Percentiles rank a stretch among this genome's conserved stretches.
phyloP scores from a whole-genome alignment of 371 early-diverging fungal genomes.

The Batkoa obscura region DNA sequence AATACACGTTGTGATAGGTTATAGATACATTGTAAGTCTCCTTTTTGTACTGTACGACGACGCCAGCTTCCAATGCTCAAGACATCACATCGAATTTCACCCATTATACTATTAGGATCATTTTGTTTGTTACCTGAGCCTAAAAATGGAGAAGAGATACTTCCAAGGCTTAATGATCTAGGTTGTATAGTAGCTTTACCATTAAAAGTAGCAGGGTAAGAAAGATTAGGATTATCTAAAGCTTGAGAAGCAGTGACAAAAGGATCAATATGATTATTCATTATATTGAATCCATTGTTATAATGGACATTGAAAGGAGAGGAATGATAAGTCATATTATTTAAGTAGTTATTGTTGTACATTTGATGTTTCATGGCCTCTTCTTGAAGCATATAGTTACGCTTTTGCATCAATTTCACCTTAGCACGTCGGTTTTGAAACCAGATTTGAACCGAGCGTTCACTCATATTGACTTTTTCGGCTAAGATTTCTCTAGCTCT shows the following conservation, averaged over 20 bases:
- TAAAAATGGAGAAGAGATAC: neutral
- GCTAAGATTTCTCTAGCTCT: conserved; percentile 75
- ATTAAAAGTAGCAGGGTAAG: neutral
- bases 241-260: neutral
- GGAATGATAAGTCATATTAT: neutral
- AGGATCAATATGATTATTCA: too few species aligned
- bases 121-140: too few species aligned
- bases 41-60: conserved; percentile 14
- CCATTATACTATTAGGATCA: neutral
- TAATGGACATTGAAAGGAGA: too few species aligned
- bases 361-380: conserved; percentile 14
- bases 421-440: conserved; percentile 97
- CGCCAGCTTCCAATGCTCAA: conserved; percentile 58
- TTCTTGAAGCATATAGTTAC: conserved; percentile 22
- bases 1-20: conserved; percentile 26
- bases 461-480: conserved; percentile 75
- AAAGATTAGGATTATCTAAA: neutral
- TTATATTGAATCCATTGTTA: too few species aligned
- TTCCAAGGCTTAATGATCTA: neutral
- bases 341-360: neutral
- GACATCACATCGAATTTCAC: conserved; percentile 23
- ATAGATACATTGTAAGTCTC: conserved; percentile 37
- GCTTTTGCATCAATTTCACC: conserved; percentile 47
- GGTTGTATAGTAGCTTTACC: too few species aligned
- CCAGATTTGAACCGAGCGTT: conserved; percentile 94